phyloP scores from a whole-genome alignment of 257 asterid species.

The Handroanthus guayacan region DNA sequence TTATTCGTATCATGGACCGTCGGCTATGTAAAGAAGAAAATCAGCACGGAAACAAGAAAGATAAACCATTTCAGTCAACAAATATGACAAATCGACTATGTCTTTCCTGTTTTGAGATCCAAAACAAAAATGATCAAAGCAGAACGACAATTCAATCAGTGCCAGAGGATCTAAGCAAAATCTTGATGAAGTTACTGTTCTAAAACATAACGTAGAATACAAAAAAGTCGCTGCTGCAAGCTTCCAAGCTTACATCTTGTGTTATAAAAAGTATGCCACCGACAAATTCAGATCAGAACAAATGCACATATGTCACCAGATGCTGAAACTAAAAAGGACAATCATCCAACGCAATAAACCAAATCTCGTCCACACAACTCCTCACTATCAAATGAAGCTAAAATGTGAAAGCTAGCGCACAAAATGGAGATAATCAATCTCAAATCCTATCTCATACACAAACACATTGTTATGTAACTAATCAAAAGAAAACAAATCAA shows the following conservation, averaged over 20 bases:
- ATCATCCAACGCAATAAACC: conserved; percentile 21
- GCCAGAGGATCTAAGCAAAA: conserved; percentile 8
- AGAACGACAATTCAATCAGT: neutral
- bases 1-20: conserved; percentile 55
- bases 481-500: conserved; percentile 28
- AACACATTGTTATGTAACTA: conserved; percentile 11
- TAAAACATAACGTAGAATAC: neutral
- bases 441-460: conserved; percentile 18
- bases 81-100: neutral
- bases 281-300: conserved; percentile 40
- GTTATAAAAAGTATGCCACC: neutral
- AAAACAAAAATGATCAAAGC: conserved; percentile 23
- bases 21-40: conserved; percentile 47
- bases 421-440: conserved; percentile 13
- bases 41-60: conserved; percentile 18
- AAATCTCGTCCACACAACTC: conserved; percentile 32
- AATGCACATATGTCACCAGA: conserved; percentile 24
- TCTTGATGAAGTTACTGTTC: conserved; percentile 21
- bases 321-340: conserved; percentile 17
- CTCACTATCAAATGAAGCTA: conserved; percentile 22
- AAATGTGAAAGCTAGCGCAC: neutral
- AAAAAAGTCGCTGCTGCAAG: conserved; percentile 8
- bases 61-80: conserved; percentile 6
- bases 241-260: conserved; percentile 21
- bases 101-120: neutral